Conservation (phyloP, 2,329 filamentous ascomycete species). For the Aspergillus sp. region DNA sequence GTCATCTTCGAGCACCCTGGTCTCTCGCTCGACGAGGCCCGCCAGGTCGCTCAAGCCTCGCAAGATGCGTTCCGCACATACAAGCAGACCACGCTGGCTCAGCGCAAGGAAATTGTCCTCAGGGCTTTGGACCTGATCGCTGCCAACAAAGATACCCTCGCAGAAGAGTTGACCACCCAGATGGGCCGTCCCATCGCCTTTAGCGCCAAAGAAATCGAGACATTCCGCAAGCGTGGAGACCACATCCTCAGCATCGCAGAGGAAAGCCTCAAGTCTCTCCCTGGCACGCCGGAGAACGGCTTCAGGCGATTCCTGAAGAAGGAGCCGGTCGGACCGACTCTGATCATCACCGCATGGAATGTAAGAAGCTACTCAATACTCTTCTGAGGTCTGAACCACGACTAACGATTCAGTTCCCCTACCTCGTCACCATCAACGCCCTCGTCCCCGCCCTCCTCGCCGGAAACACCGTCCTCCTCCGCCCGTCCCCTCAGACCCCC, state of each 20-base stretch:
- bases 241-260: constrained; percentile 81
- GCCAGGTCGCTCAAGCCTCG: constrained; percentile 27
- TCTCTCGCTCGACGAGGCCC: constrained; percentile 42
- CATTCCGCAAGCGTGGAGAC: constrained; percentile 77
- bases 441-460: constrained; percentile 83
- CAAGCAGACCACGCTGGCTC: constrained; percentile 68
- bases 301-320: constrained; percentile 88
- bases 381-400: too few relatives aligned
- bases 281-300: constrained; percentile 78
- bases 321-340: constrained; percentile 78
- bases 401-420: constrained; percentile 69
- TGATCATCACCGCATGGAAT: constrained; percentile 92
- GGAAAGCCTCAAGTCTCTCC: constrained; percentile 74
- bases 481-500: constrained; percentile 89
- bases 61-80: constrained; percentile 51
- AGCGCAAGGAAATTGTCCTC: constrained; percentile 77
- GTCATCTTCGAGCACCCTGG: constrained; percentile 77
- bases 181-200: constrained; percentile 91
- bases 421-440: constrained; percentile 85
- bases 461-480: constrained; percentile 85
- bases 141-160: constrained; percentile 73
- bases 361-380: constrained; percentile 55
- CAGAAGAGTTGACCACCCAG: constrained; percentile 79
- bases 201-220: constrained; percentile 76
- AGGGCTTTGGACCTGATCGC: constrained; percentile 72